A percentile compares a stretch with the other conserved stretches of the same genome.
phyloP scores from a whole-genome alignment of 306 rosid species.

The Vicia sativa region DNA sequence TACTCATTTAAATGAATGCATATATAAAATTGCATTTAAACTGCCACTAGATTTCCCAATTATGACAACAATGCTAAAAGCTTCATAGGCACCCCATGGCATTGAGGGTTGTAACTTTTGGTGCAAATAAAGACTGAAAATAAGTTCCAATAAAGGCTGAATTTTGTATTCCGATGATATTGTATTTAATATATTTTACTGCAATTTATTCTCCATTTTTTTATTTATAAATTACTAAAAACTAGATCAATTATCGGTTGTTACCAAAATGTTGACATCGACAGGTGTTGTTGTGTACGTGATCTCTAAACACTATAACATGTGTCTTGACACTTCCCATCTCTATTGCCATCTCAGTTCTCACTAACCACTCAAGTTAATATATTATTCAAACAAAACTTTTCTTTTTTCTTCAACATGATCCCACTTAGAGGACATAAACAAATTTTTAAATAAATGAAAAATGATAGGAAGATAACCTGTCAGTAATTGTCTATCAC shows the following conservation, averaged over 20 bases:
- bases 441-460: neutral
- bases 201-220: too few relatives aligned
- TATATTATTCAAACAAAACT: neutral
- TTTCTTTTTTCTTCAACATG: neutral
- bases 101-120: neutral
- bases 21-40: neutral
- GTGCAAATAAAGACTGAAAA: neutral
- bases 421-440: conserved; percentile 30
- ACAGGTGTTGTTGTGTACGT: conserved; percentile 51
- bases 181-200: too few relatives aligned
- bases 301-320: conserved; percentile 40
- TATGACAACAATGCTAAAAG: neutral
- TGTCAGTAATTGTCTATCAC: neutral
- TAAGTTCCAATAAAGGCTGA: too few relatives aligned
- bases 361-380: neutral
- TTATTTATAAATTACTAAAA: neutral
- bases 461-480: neutral
- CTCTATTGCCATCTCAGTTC: neutral
- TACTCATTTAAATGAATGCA: neutral
- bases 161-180: too few relatives aligned
- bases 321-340: conserved; percentile 17
- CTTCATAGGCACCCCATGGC: neutral
- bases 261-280: conserved; percentile 30
- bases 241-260: neutral
- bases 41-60: neutral